phyloP scores from a whole-genome alignment of 345 rosid species.

The Lenwebbia sp. region DNA sequence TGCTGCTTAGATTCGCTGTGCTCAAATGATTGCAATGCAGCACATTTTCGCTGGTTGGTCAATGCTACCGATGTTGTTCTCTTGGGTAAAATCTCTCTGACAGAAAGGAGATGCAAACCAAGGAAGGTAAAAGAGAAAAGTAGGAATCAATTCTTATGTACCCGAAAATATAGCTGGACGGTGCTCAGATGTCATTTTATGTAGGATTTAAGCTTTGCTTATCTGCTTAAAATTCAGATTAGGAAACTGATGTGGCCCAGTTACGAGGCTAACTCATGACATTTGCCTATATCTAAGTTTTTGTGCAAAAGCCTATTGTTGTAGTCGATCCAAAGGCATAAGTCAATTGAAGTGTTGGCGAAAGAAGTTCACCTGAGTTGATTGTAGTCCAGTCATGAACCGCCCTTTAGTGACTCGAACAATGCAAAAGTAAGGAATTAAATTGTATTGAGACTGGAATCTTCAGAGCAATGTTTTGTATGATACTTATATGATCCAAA shows the following conservation, averaged over 20 bases:
- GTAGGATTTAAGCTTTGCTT: background rate
- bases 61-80: background rate
- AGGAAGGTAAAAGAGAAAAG: background rate
- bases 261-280: background rate
- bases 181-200: background rate
- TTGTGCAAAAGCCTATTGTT: background rate
- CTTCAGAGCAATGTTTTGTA: background rate
- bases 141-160: background rate
- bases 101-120: background rate
- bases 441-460: background rate
- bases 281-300: background rate
- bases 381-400: background rate
- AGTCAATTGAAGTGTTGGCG: background rate
- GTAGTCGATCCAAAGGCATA: background rate
- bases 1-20: background rate
- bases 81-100: background rate
- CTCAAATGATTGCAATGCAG: background rate
- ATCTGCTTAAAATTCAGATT: background rate
- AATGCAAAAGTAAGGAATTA: background rate
- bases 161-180: background rate
- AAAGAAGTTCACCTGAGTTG: background rate
- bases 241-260: background rate
- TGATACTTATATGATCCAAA: background rate
- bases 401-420: background rate
- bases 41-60: background rate